Evolutionary conservation across 2,329 filamentous ascomycete genomes (phyloP).

Genomic region (Onygenales sp.): DNA sequence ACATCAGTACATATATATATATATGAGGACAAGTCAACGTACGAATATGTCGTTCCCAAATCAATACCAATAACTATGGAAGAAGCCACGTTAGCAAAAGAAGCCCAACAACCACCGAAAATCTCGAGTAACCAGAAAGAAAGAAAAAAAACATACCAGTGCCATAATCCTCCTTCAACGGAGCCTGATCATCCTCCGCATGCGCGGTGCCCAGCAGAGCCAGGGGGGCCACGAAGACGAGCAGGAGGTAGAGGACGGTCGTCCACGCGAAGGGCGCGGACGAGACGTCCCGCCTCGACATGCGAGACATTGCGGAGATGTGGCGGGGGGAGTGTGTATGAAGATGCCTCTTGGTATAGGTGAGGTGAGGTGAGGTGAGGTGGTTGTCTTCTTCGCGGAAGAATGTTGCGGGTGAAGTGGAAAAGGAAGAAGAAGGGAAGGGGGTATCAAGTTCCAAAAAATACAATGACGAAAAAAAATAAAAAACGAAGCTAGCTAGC

Average conservation of each 20-base stretch:
- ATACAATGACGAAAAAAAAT: no score
- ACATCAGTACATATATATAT: neutral
- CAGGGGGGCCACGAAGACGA: constrained; percentile 76
- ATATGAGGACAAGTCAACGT: constrained; percentile 9
- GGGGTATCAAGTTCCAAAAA: no score
- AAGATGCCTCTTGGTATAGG: neutral
- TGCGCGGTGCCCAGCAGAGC: constrained; percentile 69
- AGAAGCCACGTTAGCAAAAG: neutral
- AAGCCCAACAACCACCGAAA: neutral
- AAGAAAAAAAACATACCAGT: constrained; percentile 42
- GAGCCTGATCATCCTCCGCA: constrained; percentile 62
- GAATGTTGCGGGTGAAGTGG: no score
- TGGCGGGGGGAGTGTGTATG: neutral
- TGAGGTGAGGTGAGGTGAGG: no score
- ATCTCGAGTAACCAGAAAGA: neutral
- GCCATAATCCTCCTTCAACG: constrained; percentile 62
- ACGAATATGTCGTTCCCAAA: constrained; percentile 73
- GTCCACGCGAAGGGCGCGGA: constrained; percentile 73
- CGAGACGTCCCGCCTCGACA: constrained; percentile 50
- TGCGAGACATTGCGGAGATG: constrained; percentile 42
- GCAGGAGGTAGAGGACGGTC: constrained; percentile 81
- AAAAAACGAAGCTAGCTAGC: no score
- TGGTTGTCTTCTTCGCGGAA: no score
- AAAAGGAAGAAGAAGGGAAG: no score
- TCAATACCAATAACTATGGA: constrained; percentile 85